Evolutionary conservation across 169 alveolate genomes (phyloP).

Genomic region (Amoebophrya sp.): DNA sequence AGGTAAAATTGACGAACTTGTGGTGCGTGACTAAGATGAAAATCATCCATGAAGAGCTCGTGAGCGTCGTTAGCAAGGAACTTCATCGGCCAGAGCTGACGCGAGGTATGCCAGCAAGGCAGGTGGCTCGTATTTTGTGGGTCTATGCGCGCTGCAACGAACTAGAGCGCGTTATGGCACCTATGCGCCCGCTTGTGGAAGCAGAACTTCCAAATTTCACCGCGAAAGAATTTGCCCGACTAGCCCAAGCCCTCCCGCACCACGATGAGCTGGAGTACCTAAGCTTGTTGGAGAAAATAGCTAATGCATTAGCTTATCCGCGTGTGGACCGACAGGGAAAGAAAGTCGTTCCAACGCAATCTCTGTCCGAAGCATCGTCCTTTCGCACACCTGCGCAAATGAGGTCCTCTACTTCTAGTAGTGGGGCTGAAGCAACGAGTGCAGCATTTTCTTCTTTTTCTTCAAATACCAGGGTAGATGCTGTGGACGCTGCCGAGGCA

Average conservation of each 20-base stretch:
- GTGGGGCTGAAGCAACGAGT: too few relatives aligned
- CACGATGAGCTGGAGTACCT: not conserved
- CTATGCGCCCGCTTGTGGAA: not conserved
- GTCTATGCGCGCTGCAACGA: not conserved
- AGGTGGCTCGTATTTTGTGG: not conserved
- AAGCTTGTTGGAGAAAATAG: not conserved
- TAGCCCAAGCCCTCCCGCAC: not conserved
- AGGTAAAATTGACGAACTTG: not conserved
- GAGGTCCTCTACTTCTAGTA: too few relatives aligned
- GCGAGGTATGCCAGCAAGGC: not conserved
- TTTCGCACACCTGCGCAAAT: too few relatives aligned
- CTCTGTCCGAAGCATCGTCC: too few relatives aligned
- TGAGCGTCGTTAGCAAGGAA: not conserved
- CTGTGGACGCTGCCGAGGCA: too few relatives aligned
- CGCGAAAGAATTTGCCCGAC: not conserved
- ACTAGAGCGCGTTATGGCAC: not conserved
- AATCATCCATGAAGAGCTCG: not conserved
- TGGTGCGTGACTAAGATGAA: constrained; percentile 26
- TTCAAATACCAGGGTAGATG: too few relatives aligned
- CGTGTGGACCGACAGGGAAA: too few relatives aligned
- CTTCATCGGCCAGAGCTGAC: not conserved
- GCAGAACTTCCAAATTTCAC: not conserved
- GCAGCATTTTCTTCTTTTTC: too few relatives aligned
- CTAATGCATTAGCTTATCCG: not conserved
- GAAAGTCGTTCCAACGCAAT: too few relatives aligned